These are phyloP conservation scores for Capsicum chinense DNA, from an alignment of 257 asterid species.

Conservation along the genomic window DNA sequence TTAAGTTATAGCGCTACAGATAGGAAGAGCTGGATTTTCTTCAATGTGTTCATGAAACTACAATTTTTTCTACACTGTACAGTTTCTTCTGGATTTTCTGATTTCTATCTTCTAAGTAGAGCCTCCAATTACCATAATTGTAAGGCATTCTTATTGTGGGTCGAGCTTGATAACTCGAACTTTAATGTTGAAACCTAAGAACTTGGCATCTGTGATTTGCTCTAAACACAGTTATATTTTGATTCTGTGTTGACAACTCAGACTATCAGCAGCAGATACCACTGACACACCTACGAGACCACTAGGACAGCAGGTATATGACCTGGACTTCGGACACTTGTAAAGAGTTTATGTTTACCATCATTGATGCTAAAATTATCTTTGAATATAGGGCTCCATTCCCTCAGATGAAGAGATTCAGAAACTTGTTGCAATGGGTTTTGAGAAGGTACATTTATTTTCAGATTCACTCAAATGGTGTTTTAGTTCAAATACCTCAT, in stretches of 20 bases:
- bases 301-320: slow-evolving; percentile 63
- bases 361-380: not conserved
- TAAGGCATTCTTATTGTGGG: not conserved
- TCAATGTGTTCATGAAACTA: not conserved
- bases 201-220: not conserved
- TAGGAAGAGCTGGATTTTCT: not conserved
- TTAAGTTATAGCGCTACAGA: slow-evolving; percentile 2
- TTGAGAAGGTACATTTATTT: slow-evolving; percentile 66
- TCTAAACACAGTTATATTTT: slow-evolving; percentile 4
- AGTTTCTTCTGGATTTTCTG: slow-evolving; percentile 12
- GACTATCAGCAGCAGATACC: slow-evolving; percentile 48
- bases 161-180: not conserved
- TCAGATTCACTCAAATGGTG: too few species aligned
- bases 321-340: not conserved
- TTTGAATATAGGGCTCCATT: slow-evolving; percentile 48
- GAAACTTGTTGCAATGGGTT: slow-evolving; percentile 95
- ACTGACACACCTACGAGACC: slow-evolving; percentile 43
- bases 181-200: not conserved
- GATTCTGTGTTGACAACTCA: slow-evolving; percentile 39
- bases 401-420: slow-evolving; percentile 73
- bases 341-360: slow-evolving; percentile 19
- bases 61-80: not conserved
- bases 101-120: not conserved
- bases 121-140: not conserved
- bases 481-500: not conserved